A percentile compares a stretch with the other conserved stretches of the same genome.
phyloP scores from a whole-genome alignment of 164 flowering plant species.

The Nelumbo lutea region DNA sequence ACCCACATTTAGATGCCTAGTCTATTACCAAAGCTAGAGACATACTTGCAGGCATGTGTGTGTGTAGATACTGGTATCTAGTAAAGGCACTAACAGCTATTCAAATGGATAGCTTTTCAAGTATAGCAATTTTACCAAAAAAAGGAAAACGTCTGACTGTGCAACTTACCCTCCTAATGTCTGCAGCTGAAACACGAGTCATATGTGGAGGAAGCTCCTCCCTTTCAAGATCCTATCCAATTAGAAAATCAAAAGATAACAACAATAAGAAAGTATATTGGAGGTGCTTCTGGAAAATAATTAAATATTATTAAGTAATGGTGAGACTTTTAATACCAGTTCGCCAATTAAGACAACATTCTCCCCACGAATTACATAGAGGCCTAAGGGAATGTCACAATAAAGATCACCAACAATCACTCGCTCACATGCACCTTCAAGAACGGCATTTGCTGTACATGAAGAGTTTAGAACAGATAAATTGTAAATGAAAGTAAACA shows the following conservation, averaged over 20 bases:
- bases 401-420: slow-evolving; percentile 89
- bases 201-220: slow-evolving; percentile 84
- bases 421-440: slow-evolving; percentile 88
- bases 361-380: slow-evolving; percentile 93
- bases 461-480: not conserved
- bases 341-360: slow-evolving; percentile 95
- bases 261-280: not conserved
- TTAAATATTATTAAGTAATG: not conserved
- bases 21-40: not conserved
- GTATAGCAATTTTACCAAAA: not conserved
- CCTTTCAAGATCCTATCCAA: slow-evolving; percentile 55
- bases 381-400: slow-evolving; percentile 85
- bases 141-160: not conserved
- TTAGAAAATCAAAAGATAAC: not conserved
- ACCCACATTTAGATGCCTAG: not conserved
- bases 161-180: slow-evolving; percentile 61
- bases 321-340: slow-evolving; percentile 25
- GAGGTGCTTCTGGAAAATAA: not conserved
- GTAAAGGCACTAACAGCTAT: not conserved
- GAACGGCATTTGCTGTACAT: slow-evolving; percentile 70
- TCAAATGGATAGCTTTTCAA: not conserved
- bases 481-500: slow-evolving; percentile 2
- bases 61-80: not conserved
- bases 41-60: not conserved
- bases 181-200: slow-evolving; percentile 62